Percentiles rank a stretch among this genome's conserved stretches.
Evolutionary conservation across 495 filamentous ascomycete genomes (phyloP).

Genomic region (Podospora sp.): DNA sequence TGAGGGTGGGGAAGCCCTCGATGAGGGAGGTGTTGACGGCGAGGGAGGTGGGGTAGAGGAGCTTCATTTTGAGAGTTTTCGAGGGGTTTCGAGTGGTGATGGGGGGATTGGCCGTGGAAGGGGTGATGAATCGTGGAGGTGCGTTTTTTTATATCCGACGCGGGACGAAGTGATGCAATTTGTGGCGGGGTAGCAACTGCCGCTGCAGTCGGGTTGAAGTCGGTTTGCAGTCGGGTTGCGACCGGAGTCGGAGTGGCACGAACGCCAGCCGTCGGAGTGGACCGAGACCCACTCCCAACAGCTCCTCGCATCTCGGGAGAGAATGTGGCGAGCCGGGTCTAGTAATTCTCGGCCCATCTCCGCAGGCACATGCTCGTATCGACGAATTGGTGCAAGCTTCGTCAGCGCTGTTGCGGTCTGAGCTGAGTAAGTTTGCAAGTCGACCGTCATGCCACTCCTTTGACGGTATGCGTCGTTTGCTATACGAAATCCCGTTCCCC

Average conservation of each 20-base stretch:
- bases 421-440: not conserved
- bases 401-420: not conserved
- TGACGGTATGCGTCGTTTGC: too few relatives aligned
- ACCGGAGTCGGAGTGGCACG: not conserved
- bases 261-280: not conserved
- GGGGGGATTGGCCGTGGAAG: not conserved
- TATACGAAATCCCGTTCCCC: too few relatives aligned
- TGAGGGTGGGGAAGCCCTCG: conserved; percentile 53
- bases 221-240: not conserved
- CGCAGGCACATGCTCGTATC: not conserved
- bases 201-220: not conserved
- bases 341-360: not conserved
- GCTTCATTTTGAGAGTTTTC: conserved; percentile 50
- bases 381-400: not conserved
- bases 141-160: not conserved
- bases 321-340: not conserved
- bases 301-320: not conserved
- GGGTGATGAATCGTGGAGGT: not conserved
- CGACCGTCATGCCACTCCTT: not conserved
- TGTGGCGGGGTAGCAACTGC: not conserved
- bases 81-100: not conserved
- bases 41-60: conserved; percentile 64
- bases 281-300: not conserved
- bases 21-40: conserved; percentile 51
- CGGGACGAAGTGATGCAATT: not conserved